Percentiles rank a stretch among this genome's conserved stretches.
These are phyloP conservation scores for Podospora pseudoanserina DNA, from an alignment of 495 filamentous ascomycete genomes.

Conservation along the genomic window DNA sequence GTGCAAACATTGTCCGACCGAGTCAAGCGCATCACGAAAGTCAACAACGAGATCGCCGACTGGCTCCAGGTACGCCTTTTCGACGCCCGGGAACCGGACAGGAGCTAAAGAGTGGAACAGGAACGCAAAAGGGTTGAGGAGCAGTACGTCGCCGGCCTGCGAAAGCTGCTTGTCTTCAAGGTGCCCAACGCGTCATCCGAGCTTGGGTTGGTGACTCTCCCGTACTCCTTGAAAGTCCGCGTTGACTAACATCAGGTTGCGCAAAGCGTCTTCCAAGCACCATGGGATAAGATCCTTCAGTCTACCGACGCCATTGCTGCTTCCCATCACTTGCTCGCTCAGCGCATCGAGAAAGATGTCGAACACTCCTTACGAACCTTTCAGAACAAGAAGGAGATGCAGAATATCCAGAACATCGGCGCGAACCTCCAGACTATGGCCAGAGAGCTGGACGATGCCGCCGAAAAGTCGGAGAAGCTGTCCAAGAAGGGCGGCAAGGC, in stretches of 20 bases:
- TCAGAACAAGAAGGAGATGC: slow-evolving; percentile 72
- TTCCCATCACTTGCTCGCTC: slow-evolving; percentile 78
- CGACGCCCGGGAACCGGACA: not conserved
- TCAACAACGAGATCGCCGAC: slow-evolving; percentile 92
- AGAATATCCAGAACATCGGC: slow-evolving; percentile 77
- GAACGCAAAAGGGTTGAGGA: slow-evolving; percentile 93
- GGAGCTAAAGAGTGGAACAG: slow-evolving; percentile 47
- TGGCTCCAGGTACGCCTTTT: slow-evolving; percentile 79
- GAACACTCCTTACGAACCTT: slow-evolving; percentile 75
- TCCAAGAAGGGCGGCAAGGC: slow-evolving; percentile 75
- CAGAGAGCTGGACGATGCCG: slow-evolving; percentile 76
- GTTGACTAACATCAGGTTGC: slow-evolving; percentile 17
- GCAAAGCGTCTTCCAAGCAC: slow-evolving; percentile 79
- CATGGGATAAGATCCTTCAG: slow-evolving; percentile 87
- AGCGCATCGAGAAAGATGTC: slow-evolving; percentile 85
- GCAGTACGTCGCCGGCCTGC: slow-evolving; percentile 76
- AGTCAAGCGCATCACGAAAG: slow-evolving; percentile 75
- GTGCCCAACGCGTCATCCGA: slow-evolving; percentile 69
- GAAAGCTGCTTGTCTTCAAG: slow-evolving; percentile 72
- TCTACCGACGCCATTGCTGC: slow-evolving; percentile 75
- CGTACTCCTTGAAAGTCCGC: slow-evolving; percentile 15
- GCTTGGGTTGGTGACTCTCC: slow-evolving; percentile 64
- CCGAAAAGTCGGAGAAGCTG: slow-evolving; percentile 85
- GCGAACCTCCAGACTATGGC: slow-evolving; percentile 76
- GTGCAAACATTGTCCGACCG: slow-evolving; percentile 82